Evolutionary conservation across 2,329 filamentous ascomycete genomes (phyloP).

Genomic region (Calonectria multiphialidica): DNA sequence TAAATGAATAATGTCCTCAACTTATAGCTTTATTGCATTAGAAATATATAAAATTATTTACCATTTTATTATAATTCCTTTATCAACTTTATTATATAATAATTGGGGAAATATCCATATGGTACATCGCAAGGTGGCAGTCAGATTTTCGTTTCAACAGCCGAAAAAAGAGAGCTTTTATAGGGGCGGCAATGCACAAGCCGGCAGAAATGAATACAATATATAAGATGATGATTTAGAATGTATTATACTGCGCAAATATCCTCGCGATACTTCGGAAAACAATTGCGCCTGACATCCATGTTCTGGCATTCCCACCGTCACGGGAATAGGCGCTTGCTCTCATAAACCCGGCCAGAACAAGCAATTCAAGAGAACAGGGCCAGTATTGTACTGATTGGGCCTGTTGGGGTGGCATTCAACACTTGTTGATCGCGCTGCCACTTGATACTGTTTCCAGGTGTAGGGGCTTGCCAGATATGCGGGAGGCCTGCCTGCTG

Average conservation of each 20-base stretch:
- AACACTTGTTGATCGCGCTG: neutral
- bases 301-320: neutral
- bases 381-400: neutral
- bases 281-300: neutral
- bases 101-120: no score
- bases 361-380: neutral
- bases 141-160: no score
- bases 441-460: neutral
- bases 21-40: no score
- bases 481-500: constrained; percentile 5
- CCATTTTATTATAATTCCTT: no score
- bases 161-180: no score
- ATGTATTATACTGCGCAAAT: neutral
- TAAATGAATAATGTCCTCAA: no score
- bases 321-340: neutral
- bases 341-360: neutral
- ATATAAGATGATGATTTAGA: neutral
- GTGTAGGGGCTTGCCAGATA: neutral
- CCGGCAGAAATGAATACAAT: no score
- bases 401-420: neutral
- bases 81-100: no score
- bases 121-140: no score
- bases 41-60: no score
- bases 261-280: neutral
- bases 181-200: no score